These are phyloP conservation scores for Paspalum vaginatum DNA, from an alignment of 176 grass and related monocot genomes.

Conservation along the genomic window DNA sequence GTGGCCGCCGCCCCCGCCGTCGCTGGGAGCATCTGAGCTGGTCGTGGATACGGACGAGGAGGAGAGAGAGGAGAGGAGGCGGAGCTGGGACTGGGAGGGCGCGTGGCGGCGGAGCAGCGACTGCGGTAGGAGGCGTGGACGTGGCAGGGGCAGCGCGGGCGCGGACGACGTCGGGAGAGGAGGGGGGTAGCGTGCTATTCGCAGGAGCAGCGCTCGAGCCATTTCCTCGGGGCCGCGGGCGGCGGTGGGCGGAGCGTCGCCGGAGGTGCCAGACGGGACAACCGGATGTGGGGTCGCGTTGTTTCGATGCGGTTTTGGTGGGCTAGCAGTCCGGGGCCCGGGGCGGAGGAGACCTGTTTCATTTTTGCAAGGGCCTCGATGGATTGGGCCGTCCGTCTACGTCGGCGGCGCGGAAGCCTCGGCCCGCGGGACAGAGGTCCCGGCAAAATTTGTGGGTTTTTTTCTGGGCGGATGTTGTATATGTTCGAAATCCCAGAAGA, in stretches of 20 bases:
- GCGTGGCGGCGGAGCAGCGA: slow-evolving; percentile 24
- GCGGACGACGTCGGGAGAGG: slow-evolving; percentile 15
- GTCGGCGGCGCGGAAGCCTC: background rate
- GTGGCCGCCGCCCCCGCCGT: background rate
- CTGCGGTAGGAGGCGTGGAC: background rate
- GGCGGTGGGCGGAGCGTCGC: slow-evolving; percentile 13
- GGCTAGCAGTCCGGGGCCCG: background rate
- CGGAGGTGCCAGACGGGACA: background rate
- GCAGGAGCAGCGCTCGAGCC: slow-evolving; percentile 59
- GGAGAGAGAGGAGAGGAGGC: slow-evolving; percentile 33
- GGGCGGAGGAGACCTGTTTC: background rate
- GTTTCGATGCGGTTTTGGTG: background rate
- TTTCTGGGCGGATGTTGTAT: too few relatives aligned
- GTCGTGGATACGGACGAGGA: slow-evolving; percentile 43
- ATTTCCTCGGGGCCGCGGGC: slow-evolving; percentile 24
- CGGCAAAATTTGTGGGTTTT: background rate
- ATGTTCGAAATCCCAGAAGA: too few relatives aligned
- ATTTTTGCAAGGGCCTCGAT: too few relatives aligned
- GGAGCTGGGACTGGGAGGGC: background rate
- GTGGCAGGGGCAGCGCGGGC: background rate
- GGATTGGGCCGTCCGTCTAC: background rate
- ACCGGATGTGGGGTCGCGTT: background rate
- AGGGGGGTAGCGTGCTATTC: slow-evolving; percentile 49
- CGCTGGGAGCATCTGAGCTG: slow-evolving; percentile 32
- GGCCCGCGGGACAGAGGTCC: background rate